Evolutionary conservation across 1,284 basidiomycete genomes (phyloP).

Genomic region (Ganoderma meredithae): DNA sequence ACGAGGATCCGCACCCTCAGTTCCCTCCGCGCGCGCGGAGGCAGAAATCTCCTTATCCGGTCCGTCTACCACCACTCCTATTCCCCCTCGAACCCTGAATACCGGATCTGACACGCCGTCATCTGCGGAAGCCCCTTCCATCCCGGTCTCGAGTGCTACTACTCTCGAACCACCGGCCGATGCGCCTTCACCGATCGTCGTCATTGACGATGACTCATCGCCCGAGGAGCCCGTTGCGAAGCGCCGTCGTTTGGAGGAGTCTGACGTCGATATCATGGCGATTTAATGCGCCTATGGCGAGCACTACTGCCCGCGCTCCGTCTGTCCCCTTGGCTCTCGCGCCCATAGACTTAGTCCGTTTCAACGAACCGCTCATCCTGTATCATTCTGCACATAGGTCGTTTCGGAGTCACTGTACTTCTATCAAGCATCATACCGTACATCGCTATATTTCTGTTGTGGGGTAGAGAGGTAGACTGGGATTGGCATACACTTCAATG

Average conservation of each 20-base stretch:
- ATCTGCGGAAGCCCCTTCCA: conserved; percentile 19
- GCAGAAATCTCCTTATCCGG: conserved; percentile 33
- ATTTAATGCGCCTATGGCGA: conserved; percentile 7
- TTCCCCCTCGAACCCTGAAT: conserved; percentile 41
- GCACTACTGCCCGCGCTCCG: neutral
- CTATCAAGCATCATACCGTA: conserved; percentile 23
- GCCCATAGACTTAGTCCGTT: conserved; percentile 11
- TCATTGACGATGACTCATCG: conserved; percentile 61
- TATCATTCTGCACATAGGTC: conserved; percentile 13
- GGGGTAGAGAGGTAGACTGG: conserved; percentile 6
- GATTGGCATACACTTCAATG: neutral
- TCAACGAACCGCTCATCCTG: conserved; percentile 5
- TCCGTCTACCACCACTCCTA: conserved; percentile 50
- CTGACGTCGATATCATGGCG: conserved; percentile 26
- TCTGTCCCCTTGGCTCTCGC: neutral
- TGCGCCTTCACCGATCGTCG: conserved; percentile 49
- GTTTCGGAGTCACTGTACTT: conserved; percentile 22
- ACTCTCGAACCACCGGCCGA: conserved; percentile 46
- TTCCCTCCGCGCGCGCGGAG: conserved; percentile 22
- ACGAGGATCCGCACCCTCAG: conserved; percentile 30
- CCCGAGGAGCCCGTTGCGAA: conserved; percentile 57
- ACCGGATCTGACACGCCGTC: conserved; percentile 38
- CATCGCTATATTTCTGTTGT: conserved; percentile 22
- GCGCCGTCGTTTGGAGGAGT: conserved; percentile 51
- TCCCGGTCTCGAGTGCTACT: conserved; percentile 28